Conservation (phyloP, 1,284 basidiomycete species). For the Paramarasmius palmivorus region DNA sequence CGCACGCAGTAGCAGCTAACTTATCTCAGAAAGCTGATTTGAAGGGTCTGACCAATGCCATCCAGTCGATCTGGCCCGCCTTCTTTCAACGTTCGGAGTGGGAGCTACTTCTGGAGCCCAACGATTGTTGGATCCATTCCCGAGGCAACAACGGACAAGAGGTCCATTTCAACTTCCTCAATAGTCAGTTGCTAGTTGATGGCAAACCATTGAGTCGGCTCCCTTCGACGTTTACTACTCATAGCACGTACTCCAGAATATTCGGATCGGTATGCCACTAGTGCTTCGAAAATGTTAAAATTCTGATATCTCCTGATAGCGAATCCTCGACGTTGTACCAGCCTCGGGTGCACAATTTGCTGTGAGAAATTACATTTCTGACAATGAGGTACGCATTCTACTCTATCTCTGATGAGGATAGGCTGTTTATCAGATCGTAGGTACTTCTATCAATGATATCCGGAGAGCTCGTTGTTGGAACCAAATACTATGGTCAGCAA, state of each 20-base stretch:
- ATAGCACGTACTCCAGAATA: background rate
- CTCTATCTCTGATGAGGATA: background rate
- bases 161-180: background rate
- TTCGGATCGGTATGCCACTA: background rate
- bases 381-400: background rate
- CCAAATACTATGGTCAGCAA: slow-evolving; percentile 16
- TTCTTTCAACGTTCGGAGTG: background rate
- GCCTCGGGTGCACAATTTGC: background rate
- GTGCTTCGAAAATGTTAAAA: background rate
- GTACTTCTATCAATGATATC: slow-evolving; percentile 30
- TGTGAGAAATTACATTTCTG: background rate
- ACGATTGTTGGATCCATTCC: background rate
- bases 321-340: background rate
- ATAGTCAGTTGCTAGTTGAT: background rate
- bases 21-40: background rate
- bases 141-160: background rate
- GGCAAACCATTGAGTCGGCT: background rate
- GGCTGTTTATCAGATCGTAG: slow-evolving; percentile 13
- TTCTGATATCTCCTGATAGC: background rate
- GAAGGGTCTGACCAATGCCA: background rate
- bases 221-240: background rate
- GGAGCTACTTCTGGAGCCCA: background rate
- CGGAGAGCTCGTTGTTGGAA: slow-evolving; percentile 30
- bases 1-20: too few species aligned
- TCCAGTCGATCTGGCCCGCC: background rate